Conservation (phyloP, 805 yeast genomes). For the Metschnikowia drakensbergensis region DNA sequence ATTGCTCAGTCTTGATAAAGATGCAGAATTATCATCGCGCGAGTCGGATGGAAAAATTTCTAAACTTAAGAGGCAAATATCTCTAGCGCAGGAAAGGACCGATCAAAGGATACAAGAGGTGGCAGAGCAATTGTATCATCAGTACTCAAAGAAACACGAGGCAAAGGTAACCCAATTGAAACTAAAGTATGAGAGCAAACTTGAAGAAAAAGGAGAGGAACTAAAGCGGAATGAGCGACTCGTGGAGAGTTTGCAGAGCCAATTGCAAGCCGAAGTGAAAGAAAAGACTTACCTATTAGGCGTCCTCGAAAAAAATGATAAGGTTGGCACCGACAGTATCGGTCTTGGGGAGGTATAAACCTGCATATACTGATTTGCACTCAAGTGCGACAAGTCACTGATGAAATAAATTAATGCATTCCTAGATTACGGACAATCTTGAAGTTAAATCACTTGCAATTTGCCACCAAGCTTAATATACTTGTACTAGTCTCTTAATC, state of each 20-base stretch:
- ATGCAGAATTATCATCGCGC: conserved; percentile 4
- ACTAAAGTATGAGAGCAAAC: conserved; percentile 27
- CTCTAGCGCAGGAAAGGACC: conserved; percentile 43
- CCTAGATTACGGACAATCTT: neutral
- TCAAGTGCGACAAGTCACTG: conserved; percentile 2
- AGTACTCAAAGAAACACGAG: conserved; percentile 74
- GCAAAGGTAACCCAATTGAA: conserved; percentile 58
- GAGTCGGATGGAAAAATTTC: conserved; percentile 19
- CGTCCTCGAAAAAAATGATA: conserved; percentile 10
- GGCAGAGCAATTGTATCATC: conserved; percentile 67
- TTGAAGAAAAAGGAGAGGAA: conserved; percentile 42
- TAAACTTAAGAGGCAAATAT: conserved; percentile 23
- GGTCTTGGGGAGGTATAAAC: neutral
- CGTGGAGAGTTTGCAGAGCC: conserved; percentile 45
- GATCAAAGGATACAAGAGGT: conserved; percentile 56
- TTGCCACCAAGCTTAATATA: neutral
- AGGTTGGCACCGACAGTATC: neutral
- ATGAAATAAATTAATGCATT: neutral
- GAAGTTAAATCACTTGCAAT: neutral
- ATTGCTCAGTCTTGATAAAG: neutral
- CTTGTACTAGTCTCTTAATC: neutral
- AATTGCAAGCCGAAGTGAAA: conserved; percentile 36
- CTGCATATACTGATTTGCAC: conserved; percentile 3
- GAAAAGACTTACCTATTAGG: conserved; percentile 19
- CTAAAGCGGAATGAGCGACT: conserved; percentile 39